Percentiles rank a stretch among this genome's conserved stretches.
These are phyloP conservation scores for Beta vulgaris DNA, from an alignment of 148 eudicot genomes.

Conservation along the genomic window DNA sequence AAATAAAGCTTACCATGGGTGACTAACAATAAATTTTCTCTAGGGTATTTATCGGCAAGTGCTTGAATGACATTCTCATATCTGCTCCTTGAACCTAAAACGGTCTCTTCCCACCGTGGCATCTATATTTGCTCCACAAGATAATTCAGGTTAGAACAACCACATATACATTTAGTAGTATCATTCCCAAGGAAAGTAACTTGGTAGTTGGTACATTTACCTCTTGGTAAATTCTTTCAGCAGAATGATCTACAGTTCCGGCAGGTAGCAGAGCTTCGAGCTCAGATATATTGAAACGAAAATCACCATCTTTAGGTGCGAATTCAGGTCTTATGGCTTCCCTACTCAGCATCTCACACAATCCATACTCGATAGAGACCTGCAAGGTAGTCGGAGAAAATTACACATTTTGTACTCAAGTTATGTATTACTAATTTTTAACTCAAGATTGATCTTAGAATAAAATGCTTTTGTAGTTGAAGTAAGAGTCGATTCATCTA, in stretches of 20 bases:
- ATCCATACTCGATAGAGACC: conserved; percentile 86
- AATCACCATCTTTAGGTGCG: conserved; percentile 77
- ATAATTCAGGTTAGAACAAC: conserved; percentile 18
- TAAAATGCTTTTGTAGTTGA: not conserved
- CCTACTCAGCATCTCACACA: conserved; percentile 79
- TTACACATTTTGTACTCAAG: not conserved
- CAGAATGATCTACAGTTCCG: conserved; percentile 64
- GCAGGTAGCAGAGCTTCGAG: conserved; percentile 70
- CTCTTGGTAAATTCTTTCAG: conserved; percentile 59
- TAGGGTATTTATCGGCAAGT: conserved; percentile 87
- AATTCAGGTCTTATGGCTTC: conserved; percentile 55
- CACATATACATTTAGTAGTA: not conserved
- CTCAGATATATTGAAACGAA: conserved; percentile 53
- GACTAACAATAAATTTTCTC: conserved; percentile 81
- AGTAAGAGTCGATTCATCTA: not conserved
- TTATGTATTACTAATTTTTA: not conserved
- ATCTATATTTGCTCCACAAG: conserved; percentile 39
- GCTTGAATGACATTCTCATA: conserved; percentile 54
- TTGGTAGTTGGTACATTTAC: conserved; percentile 30
- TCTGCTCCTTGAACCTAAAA: conserved; percentile 54
- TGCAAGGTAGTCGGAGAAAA: conserved; percentile 23
- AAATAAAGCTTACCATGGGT: conserved; percentile 75
- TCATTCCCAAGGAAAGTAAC: not conserved
- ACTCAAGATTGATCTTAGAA: not conserved
- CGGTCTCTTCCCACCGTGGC: conserved; percentile 81